phyloP scores from a whole-genome alignment of 768 basidiomycete species.

The Hortiboletus flavorubellus region DNA sequence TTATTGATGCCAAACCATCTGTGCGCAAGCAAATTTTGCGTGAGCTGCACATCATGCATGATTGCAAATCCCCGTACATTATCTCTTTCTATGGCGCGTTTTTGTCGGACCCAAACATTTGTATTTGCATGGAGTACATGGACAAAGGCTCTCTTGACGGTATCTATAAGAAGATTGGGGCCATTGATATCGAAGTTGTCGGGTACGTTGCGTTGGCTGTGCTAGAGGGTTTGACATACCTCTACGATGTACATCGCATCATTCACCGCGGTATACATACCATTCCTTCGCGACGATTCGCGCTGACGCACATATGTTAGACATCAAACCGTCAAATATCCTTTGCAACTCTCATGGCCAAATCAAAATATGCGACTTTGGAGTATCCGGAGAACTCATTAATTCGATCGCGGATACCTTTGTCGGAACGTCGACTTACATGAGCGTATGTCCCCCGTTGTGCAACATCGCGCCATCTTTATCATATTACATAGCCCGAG shows the following conservation, averaged over 20 bases:
- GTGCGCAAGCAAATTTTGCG: conserved; percentile 97
- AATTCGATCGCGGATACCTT: conserved; percentile 99
- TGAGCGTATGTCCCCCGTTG: conserved; percentile 73
- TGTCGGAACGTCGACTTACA: conserved; percentile 98
- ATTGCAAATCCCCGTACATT: conserved; percentile 90
- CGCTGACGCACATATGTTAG: conserved; percentile 42
- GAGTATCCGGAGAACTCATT: conserved; percentile 97
- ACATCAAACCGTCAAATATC: conserved; percentile 99
- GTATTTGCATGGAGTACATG: conserved; percentile 98
- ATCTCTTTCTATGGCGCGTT: conserved; percentile 98
- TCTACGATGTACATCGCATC: conserved; percentile 96
- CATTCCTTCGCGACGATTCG: neutral
- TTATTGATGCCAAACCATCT: conserved; percentile 94
- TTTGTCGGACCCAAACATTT: conserved; percentile 95
- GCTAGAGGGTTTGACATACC: conserved; percentile 90
- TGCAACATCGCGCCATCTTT: conserved; percentile 12
- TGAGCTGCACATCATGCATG: conserved; percentile 98
- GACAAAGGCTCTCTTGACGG: conserved; percentile 92
- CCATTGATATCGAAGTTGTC: conserved; percentile 90
- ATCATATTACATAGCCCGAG: conserved; percentile 67
- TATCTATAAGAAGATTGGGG: conserved; percentile 93
- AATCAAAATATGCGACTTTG: conserved; percentile 99
- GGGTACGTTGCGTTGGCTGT: conserved; percentile 94
- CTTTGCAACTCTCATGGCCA: conserved; percentile 90
- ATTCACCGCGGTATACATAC: conserved; percentile 89